Evolutionary conservation across 495 filamentous ascomycete species (phyloP).

Genomic region (Hypomontagnella monticulosa): DNA sequence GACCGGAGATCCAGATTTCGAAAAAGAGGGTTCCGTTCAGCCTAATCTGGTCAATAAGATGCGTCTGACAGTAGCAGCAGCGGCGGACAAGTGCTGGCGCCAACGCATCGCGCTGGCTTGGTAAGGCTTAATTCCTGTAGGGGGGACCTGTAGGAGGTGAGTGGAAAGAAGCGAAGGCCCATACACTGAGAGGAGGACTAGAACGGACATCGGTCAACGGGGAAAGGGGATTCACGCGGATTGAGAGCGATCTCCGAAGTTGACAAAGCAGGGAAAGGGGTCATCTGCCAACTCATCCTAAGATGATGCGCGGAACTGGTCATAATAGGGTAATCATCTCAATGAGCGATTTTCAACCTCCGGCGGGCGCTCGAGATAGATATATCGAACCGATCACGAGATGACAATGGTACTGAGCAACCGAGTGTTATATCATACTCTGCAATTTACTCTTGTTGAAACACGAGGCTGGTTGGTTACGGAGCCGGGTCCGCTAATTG

Average conservation of each 20-base stretch:
- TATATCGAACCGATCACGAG: conserved; percentile 33
- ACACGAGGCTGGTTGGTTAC: conserved; percentile 13
- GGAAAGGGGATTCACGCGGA: conserved; percentile 1
- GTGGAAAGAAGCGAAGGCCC: not conserved
- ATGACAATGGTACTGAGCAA: conserved; percentile 22
- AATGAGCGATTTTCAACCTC: conserved; percentile 38
- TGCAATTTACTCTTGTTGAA: not conserved
- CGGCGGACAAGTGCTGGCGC: not conserved
- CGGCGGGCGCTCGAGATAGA: conserved; percentile 27
- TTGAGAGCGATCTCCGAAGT: not conserved
- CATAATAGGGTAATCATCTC: conserved; percentile 19
- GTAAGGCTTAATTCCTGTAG: not conserved
- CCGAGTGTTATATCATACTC: conserved; percentile 19
- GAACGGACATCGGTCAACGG: not conserved
- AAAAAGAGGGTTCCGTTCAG: conserved; percentile 27
- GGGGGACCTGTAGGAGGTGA: conserved; percentile 6
- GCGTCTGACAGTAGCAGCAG: not conserved
- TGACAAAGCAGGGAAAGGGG: not conserved
- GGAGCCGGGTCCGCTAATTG: conserved; percentile 11
- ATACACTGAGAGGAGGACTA: not conserved
- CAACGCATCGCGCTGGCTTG: conserved; percentile 1
- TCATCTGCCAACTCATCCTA: conserved; percentile 20
- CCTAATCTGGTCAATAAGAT: conserved; percentile 28
- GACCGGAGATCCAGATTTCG: conserved; percentile 34
- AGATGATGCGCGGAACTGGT: conserved; percentile 3